Percentiles rank a stretch among this genome's conserved stretches.
phyloP scores from a whole-genome alignment of 1,139 yeast genomes.

The Pichia sp. region DNA sequence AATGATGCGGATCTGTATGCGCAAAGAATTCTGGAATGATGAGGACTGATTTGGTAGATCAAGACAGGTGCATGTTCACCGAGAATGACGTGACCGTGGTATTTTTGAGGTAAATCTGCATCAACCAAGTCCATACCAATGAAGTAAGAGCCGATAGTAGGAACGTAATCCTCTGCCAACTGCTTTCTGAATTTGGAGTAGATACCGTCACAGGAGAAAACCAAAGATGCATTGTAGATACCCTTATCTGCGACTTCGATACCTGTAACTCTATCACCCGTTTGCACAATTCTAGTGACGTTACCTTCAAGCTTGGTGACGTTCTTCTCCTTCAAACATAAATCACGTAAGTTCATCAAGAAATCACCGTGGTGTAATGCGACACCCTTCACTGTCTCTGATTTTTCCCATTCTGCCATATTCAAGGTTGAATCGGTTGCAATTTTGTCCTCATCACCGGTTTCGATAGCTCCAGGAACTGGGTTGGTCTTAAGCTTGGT shows the following conservation, averaged over 20 bases:
- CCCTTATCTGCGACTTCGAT: constrained; percentile 41
- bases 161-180: constrained; percentile 44
- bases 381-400: constrained; percentile 60
- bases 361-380: constrained; percentile 93
- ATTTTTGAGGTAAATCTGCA: constrained; percentile 62
- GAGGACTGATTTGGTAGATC: constrained; percentile 77
- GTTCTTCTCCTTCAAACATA: constrained; percentile 61
- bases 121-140: constrained; percentile 73
- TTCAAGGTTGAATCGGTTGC: constrained; percentile 42
- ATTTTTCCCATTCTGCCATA: constrained; percentile 49
- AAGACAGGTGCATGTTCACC: constrained; percentile 85
- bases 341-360: constrained; percentile 64
- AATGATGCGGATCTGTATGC: constrained; percentile 71
- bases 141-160: constrained; percentile 74
- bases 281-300: constrained; percentile 56
- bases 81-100: constrained; percentile 85
- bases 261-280: constrained; percentile 55
- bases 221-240: constrained; percentile 51
- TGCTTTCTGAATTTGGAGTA: constrained; percentile 87
- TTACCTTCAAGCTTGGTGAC: constrained; percentile 79
- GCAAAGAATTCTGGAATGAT: constrained; percentile 82
- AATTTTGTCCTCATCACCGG: constrained; percentile 37
- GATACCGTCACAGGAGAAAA: constrained; percentile 88
- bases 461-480: constrained; percentile 37
- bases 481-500: constrained; percentile 42